phyloP scores from a whole-genome alignment of 2,329 filamentous ascomycete genomes.

The Paradendryphiella salina region DNA sequence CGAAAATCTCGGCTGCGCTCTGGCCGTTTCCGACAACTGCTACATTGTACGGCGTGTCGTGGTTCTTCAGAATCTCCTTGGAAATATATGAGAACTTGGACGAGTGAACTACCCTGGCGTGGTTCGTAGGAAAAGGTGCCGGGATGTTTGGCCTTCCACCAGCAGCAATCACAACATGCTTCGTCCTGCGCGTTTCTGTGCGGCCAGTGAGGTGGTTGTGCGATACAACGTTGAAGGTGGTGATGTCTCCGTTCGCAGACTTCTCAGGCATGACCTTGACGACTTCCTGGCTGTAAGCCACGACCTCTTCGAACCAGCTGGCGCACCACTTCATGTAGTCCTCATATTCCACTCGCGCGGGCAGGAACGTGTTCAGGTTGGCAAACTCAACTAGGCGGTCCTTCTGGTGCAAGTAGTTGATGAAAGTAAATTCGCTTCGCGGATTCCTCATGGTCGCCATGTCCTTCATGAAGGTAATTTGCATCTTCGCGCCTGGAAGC shows the following conservation, averaged over 20 bases:
- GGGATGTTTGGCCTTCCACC: slow-evolving; percentile 73
- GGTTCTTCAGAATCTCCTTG: slow-evolving; percentile 61
- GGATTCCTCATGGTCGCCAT: slow-evolving; percentile 87
- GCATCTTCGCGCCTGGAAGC: slow-evolving; percentile 90
- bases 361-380: slow-evolving; percentile 86
- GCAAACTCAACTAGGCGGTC: slow-evolving; percentile 85
- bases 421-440: slow-evolving; percentile 87
- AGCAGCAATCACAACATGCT: slow-evolving; percentile 71
- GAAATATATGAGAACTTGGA: slow-evolving; percentile 76
- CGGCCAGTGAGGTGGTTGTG: slow-evolving; percentile 63
- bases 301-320: slow-evolving; percentile 70
- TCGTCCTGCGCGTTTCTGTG: slow-evolving; percentile 58
- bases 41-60: slow-evolving; percentile 66
- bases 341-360: slow-evolving; percentile 85
- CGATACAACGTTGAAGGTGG: slow-evolving; percentile 69
- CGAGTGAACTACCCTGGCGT: slow-evolving; percentile 81
- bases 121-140: slow-evolving; percentile 66
- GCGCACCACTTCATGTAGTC: slow-evolving; percentile 96
- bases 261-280: slow-evolving; percentile 67
- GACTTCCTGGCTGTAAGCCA: slow-evolving; percentile 79
- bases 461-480: slow-evolving; percentile 97
- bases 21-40: slow-evolving; percentile 89
- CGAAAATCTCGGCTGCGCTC: slow-evolving; percentile 93
- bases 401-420: slow-evolving; percentile 88
- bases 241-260: slow-evolving; percentile 56